These are phyloP conservation scores for Sporodiniella umbellata DNA, from an alignment of 371 early-diverging fungal species.

Conservation along the genomic window DNA sequence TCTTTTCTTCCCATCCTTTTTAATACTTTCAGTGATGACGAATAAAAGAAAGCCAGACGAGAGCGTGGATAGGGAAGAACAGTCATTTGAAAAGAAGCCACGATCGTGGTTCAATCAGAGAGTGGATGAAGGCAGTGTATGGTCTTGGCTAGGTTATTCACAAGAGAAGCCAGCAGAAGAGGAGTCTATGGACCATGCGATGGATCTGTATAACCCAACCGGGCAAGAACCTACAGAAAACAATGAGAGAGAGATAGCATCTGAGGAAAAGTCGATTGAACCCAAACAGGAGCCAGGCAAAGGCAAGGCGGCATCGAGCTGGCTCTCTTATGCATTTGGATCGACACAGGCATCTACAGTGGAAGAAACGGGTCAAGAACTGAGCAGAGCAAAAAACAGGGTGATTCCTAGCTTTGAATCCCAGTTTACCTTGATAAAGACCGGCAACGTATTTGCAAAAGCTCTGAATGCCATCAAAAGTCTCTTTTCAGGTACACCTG, in stretches of 20 bases:
- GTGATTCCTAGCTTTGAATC: conserved; percentile 26
- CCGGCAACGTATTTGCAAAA: neutral
- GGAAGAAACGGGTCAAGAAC: neutral
- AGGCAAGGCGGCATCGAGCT: too few relatives aligned
- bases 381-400: conserved; percentile 3
- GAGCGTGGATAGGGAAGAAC: neutral
- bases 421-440: conserved; percentile 5
- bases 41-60: neutral
- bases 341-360: neutral
- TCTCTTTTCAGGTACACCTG: neutral
- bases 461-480: conserved; percentile 12
- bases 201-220: too few relatives aligned
- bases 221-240: neutral
- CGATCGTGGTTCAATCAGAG: neutral
- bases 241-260: neutral
- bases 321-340: too few relatives aligned
- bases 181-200: too few relatives aligned
- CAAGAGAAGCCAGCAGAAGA: neutral
- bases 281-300: neutral
- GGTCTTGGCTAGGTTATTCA: conserved; percentile 23
- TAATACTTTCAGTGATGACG: conserved; percentile 1
- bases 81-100: conserved; percentile 2
- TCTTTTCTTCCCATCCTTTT: conserved; percentile 1
- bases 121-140: conserved; percentile 1
- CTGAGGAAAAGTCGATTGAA: conserved; percentile 4